phyloP scores from a whole-genome alignment of 257 asterid genomes.

The Scutellaria barbata region DNA sequence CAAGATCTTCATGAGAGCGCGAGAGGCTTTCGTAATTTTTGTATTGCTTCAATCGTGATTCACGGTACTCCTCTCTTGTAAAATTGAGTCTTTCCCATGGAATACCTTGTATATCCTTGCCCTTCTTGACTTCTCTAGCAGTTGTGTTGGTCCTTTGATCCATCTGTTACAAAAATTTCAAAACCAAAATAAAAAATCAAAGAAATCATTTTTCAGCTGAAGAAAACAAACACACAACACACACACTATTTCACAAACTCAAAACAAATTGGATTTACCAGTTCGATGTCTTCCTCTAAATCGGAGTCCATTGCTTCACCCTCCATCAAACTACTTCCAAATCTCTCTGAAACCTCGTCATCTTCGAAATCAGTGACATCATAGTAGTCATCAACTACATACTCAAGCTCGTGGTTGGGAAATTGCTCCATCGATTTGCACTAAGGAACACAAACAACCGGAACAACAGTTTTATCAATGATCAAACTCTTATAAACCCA shows the following conservation, averaged over 20 bases:
- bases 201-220: neutral
- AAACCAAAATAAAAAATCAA: neutral
- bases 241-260: neutral
- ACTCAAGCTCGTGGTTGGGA: slow-evolving; percentile 64
- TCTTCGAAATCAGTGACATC: slow-evolving; percentile 53
- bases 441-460: slow-evolving; percentile 21
- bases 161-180: slow-evolving; percentile 41
- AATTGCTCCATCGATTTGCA: slow-evolving; percentile 60
- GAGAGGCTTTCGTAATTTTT: slow-evolving; percentile 75
- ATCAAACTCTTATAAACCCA: neutral
- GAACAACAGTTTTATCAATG: neutral
- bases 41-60: slow-evolving; percentile 77
- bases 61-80: slow-evolving; percentile 76
- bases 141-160: slow-evolving; percentile 73
- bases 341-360: slow-evolving; percentile 42
- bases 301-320: slow-evolving; percentile 64
- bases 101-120: slow-evolving; percentile 97
- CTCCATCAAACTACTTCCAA: slow-evolving; percentile 34
- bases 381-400: slow-evolving; percentile 53
- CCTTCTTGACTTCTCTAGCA: slow-evolving; percentile 76
- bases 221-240: neutral
- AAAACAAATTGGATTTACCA: slow-evolving; percentile 43
- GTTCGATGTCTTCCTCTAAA: slow-evolving; percentile 68
- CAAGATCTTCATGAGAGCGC: slow-evolving; percentile 54
- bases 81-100: slow-evolving; percentile 91